Evolutionary conservation across 1,139 yeast species (phyloP), one percentile per base, ranked within the genome.

Genomic region (Blastobotrys aristatus): DNA sequence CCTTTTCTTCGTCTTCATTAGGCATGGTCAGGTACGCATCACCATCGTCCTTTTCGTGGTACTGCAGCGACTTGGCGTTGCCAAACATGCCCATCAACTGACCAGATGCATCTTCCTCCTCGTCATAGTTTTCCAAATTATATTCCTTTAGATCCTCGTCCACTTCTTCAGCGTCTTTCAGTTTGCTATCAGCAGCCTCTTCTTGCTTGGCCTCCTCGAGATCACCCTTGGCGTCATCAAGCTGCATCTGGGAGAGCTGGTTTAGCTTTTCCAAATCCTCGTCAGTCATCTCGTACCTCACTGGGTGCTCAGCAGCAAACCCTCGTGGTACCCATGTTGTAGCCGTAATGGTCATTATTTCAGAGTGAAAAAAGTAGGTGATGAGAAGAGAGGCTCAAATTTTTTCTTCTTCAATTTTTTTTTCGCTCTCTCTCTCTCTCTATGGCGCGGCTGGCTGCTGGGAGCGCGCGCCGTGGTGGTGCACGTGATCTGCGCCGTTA

Each of bases 301-400:
- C 87, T 3, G 98, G 98, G 63, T 84, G 86, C 65, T 90, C 97
- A 34, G 95, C 79, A 26, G 98, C 95, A 65, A 77, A 85, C 10
- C 99, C 99, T 61, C 96, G 79, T 43, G 97, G 97, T 30, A 92
- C 96, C 97, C 98, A 92, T 45, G 84, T 72, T 44, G 94, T 83
- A 29, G 97, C 84, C 44, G 98, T 89, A 56, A 92, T 83, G 96
- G 94, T 89, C 39, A 43, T 55, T 36, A 44, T 31, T 26, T 16
- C n/a, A 31, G 16, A 8, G 6, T 31, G 16, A 14, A 27, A 27
- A 27, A 27, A 27, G n/a, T 11, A 27, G 18, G 20, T 14, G 17
- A 10, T 17, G 35, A 20, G 38, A 8, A 11, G 26, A 11, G 6
- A 10, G 5, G 27, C 10, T 30, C 33, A 14, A 30, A 30, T 7